Percentiles rank a stretch among this genome's conserved stretches.
phyloP scores from a whole-genome alignment of 2,329 filamentous ascomycete species.

The Trichoderma guizhouense region DNA sequence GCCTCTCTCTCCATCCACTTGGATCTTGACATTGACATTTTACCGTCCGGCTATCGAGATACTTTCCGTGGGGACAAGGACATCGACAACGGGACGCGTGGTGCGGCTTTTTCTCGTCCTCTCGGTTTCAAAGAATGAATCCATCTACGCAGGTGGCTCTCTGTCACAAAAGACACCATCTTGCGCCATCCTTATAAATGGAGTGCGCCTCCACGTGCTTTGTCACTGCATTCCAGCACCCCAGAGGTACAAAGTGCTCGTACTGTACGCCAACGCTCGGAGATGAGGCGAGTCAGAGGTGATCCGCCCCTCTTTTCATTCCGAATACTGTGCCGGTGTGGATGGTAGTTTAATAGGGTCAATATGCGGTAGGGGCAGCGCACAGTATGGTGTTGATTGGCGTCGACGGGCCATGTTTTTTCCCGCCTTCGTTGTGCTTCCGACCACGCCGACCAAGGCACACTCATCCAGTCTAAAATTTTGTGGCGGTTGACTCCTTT shows the following conservation, averaged over 20 bases:
- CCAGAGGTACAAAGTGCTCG: not conserved
- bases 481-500: constrained; percentile 17
- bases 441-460: constrained; percentile 11
- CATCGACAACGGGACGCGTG: not conserved
- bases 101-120: not conserved
- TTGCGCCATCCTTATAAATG: constrained; percentile 1
- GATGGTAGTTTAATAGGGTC: not conserved
- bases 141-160: not conserved
- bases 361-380: constrained; percentile 14
- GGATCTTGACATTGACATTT: constrained; percentile 10
- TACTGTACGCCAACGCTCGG: not conserved
- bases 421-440: not conserved
- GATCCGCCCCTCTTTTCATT: constrained; percentile 16
- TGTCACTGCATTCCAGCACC: not conserved
- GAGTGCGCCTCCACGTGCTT: constrained; percentile 9
- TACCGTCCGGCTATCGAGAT: constrained; percentile 15
- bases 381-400: constrained; percentile 16
- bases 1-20: not conserved
- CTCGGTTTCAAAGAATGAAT: not conserved
- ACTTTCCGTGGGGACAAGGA: not conserved
- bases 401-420: constrained; percentile 1
- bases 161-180: not conserved
- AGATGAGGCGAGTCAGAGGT: constrained; percentile 14
- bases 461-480: constrained; percentile 4
- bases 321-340: constrained; percentile 7